Conservation (phyloP, 805 yeast genomes). For the Clavispora fructus region DNA sequence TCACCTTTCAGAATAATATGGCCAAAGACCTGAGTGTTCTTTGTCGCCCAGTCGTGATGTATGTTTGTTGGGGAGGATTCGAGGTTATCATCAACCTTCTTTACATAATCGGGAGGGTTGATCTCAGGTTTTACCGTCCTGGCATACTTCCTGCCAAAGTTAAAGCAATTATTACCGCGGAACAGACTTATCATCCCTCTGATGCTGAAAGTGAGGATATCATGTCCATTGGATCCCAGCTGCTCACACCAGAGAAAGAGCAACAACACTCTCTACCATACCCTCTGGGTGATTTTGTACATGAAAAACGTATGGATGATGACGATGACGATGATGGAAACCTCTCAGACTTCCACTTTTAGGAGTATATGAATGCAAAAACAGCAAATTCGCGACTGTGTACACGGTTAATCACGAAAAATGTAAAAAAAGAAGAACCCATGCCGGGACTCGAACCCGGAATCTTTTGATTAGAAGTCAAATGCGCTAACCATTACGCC, state of each 20-base stretch:
- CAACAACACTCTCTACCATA: slow-evolving; percentile 12
- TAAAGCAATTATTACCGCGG: slow-evolving; percentile 38
- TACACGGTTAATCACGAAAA: neutral
- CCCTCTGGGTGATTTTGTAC: slow-evolving; percentile 11
- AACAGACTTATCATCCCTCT: slow-evolving; percentile 32
- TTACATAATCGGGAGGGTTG: slow-evolving; percentile 62
- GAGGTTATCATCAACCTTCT: slow-evolving; percentile 54
- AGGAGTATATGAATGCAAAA: neutral
- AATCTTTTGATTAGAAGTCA: slow-evolving; percentile 14
- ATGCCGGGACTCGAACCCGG: slow-evolving; percentile 5
- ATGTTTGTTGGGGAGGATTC: slow-evolving; percentile 62
- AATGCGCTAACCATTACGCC: slow-evolving; percentile 18
- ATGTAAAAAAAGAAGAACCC: neutral
- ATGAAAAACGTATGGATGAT: slow-evolving; percentile 4
- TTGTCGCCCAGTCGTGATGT: slow-evolving; percentile 52
- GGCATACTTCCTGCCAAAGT: slow-evolving; percentile 45
- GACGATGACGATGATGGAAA: slow-evolving; percentile 10
- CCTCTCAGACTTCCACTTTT: slow-evolving; percentile 15
- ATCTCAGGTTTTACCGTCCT: slow-evolving; percentile 76
- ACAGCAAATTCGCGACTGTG: neutral
- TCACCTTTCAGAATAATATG: slow-evolving; percentile 32
- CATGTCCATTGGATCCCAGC: neutral
- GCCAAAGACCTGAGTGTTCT: slow-evolving; percentile 14
- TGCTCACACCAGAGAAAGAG: slow-evolving; percentile 7
- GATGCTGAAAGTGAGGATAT: slow-evolving; percentile 21